Conservation (phyloP, 2,329 filamentous ascomycete genomes). For the Penicillium sp. region DNA sequence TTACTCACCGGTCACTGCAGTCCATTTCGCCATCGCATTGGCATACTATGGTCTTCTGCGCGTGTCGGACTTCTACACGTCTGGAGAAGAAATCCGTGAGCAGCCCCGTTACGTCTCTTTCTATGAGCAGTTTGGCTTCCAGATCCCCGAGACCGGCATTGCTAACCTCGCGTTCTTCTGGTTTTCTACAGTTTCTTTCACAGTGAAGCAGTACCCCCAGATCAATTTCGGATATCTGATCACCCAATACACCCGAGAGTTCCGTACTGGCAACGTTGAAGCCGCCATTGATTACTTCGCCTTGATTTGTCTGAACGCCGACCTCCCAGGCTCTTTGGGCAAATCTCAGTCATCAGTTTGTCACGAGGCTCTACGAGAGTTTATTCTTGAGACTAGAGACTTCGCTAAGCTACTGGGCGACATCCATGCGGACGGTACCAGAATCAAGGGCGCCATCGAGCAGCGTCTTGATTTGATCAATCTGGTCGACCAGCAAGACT, state of each 20-base stretch:
- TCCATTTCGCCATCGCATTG: conserved; percentile 88
- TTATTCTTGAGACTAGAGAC: conserved; percentile 93
- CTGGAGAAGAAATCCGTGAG: conserved; percentile 64
- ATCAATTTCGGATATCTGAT: conserved; percentile 93
- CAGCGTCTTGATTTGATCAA: conserved; percentile 76
- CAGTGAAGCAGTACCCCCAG: conserved; percentile 58
- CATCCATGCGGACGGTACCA: conserved; percentile 76
- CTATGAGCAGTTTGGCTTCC: not conserved
- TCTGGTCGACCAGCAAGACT: conserved; percentile 72
- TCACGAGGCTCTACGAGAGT: conserved; percentile 86
- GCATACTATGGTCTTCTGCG: conserved; percentile 85
- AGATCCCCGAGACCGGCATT: not conserved
- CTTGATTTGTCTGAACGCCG: conserved; percentile 85
- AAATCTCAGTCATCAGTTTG: conserved; percentile 75
- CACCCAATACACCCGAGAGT: conserved; percentile 92
- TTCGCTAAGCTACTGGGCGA: conserved; percentile 93
- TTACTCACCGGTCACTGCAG: conserved; percentile 86
- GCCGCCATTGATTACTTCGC: conserved; percentile 91
- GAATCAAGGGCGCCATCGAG: conserved; percentile 83
- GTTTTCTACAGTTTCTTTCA: conserved; percentile 48
- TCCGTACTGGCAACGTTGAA: conserved; percentile 82
- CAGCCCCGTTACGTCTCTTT: conserved; percentile 8
- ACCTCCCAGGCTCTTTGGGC: conserved; percentile 69
- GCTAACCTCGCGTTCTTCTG: conserved; percentile 3
- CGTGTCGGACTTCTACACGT: conserved; percentile 72